These are phyloP conservation scores for Radiomyces spectabilis DNA, from an alignment of 192 early-diverging fungal genomes.

Conservation along the genomic window DNA sequence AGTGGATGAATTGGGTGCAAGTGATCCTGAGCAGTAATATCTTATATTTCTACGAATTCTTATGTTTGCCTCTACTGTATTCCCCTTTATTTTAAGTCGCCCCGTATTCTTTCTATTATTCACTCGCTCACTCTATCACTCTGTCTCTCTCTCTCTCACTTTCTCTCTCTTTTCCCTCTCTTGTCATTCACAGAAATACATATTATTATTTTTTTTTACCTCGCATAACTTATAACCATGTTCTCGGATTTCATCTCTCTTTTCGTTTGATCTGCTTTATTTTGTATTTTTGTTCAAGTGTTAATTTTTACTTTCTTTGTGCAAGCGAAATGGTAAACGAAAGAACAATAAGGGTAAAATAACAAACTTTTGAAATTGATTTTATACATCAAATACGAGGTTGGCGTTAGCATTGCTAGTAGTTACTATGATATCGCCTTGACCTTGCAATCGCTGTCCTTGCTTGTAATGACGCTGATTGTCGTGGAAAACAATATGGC, in stretches of 20 bases:
- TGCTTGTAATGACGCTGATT: background rate
- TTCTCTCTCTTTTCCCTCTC: background rate
- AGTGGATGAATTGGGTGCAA: constrained; percentile 1
- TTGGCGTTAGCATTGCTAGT: background rate
- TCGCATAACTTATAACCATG: background rate
- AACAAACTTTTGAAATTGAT: background rate
- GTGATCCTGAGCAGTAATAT: no score
- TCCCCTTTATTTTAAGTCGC: no score
- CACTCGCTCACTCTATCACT: background rate
- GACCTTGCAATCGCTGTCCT: background rate
- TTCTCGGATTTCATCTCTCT: no score
- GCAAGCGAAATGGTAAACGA: background rate
- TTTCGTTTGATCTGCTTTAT: no score
- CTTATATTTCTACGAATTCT: no score
- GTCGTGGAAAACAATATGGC: background rate
- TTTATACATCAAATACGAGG: background rate
- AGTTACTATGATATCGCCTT: background rate
- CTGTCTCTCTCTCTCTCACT: background rate
- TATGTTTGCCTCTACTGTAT: no score
- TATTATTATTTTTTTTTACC: background rate
- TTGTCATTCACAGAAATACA: background rate
- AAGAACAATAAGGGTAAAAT: background rate
- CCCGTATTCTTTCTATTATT: background rate
- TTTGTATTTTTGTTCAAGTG: no score
- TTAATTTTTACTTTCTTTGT: no score